A percentile compares a stretch with the other conserved stretches of the same genome.
Evolutionary conservation across 768 basidiomycete species (phyloP).

Genomic region (Hypholoma fasciculare): DNA sequence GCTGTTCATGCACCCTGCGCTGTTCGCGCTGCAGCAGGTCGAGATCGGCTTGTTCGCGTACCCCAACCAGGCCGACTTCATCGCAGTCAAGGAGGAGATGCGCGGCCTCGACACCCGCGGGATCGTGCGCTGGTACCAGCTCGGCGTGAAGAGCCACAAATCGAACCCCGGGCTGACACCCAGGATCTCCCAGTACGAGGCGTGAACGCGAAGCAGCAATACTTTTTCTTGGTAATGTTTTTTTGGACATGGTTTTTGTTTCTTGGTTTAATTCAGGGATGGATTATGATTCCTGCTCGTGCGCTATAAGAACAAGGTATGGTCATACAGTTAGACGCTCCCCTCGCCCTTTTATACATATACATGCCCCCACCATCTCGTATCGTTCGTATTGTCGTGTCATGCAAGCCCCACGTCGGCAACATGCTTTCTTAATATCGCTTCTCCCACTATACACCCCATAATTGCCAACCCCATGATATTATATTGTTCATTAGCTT

Average conservation of each 20-base stretch:
- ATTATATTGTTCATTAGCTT: slow-evolving; percentile 2
- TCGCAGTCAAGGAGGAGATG: slow-evolving; percentile 31
- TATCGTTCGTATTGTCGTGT: background rate
- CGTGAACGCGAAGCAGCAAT: background rate
- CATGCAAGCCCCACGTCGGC: slow-evolving; percentile 49
- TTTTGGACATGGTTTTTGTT: background rate
- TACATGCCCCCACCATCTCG: background rate
- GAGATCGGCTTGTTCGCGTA: slow-evolving; percentile 42
- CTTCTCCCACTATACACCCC: slow-evolving; percentile 54
- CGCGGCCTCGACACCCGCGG: slow-evolving; percentile 26
- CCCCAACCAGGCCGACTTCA: slow-evolving; percentile 31
- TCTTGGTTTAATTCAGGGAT: background rate
- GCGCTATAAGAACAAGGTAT: background rate
- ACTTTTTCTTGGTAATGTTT: background rate
- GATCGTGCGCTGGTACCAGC: slow-evolving; percentile 36
- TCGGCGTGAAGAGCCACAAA: slow-evolving; percentile 40
- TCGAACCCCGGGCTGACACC: slow-evolving; percentile 37
- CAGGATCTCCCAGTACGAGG: slow-evolving; percentile 34
- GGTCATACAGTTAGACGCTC: background rate
- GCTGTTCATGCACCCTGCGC: slow-evolving; percentile 30
- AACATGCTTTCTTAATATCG: slow-evolving; percentile 67
- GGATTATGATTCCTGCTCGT: background rate
- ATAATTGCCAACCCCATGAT: slow-evolving; percentile 2
- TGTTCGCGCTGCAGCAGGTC: slow-evolving; percentile 30
- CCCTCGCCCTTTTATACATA: background rate